A percentile compares a stretch with the other conserved stretches of the same genome.
Conservation (phyloP, 331 rosid genomes). For the Malus hybrid region DNA sequence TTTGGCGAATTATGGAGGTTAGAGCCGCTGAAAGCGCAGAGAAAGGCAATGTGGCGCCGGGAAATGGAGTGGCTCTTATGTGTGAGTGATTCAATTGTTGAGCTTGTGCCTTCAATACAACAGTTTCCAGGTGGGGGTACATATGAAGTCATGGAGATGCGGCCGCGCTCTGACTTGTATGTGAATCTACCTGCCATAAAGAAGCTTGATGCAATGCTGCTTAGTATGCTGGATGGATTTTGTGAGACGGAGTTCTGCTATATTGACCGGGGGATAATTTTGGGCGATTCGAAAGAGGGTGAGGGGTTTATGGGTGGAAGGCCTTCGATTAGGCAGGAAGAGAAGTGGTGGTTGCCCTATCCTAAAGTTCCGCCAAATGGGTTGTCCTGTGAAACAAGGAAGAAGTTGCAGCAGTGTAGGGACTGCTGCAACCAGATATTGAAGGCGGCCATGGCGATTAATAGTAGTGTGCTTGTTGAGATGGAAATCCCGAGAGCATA, state of each 20-base stretch:
- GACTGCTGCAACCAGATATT: conserved; percentile 81
- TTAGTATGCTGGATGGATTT: conserved; percentile 83
- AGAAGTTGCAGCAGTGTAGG: conserved; percentile 87
- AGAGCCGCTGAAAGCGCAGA: conserved; percentile 72
- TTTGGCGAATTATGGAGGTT: conserved; percentile 92
- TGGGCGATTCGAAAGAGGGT: conserved; percentile 57
- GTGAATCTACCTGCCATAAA: conserved; percentile 78
- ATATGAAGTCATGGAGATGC: conserved; percentile 73
- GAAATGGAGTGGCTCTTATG: conserved; percentile 90
- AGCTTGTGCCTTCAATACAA: conserved; percentile 82
- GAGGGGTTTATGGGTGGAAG: conserved; percentile 47
- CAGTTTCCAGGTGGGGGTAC: conserved; percentile 93
- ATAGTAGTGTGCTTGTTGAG: conserved; percentile 75
- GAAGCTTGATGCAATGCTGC: conserved; percentile 79
- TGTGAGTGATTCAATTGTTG: conserved; percentile 83
- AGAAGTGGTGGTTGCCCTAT: conserved; percentile 97
- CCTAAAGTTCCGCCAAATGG: conserved; percentile 81
- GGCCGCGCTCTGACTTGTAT: conserved; percentile 76
- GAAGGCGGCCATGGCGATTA: conserved; percentile 90
- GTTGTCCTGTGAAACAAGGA: conserved; percentile 59
- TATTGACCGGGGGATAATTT: conserved; percentile 55
- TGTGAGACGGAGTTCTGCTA: conserved; percentile 62
- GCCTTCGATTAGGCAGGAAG: conserved; percentile 90
- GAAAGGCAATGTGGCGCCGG: conserved; percentile 79
- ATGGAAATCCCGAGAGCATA: conserved; percentile 79